Conservation (phyloP, 768 basidiomycete genomes). For the Tylopilus felleus region DNA sequence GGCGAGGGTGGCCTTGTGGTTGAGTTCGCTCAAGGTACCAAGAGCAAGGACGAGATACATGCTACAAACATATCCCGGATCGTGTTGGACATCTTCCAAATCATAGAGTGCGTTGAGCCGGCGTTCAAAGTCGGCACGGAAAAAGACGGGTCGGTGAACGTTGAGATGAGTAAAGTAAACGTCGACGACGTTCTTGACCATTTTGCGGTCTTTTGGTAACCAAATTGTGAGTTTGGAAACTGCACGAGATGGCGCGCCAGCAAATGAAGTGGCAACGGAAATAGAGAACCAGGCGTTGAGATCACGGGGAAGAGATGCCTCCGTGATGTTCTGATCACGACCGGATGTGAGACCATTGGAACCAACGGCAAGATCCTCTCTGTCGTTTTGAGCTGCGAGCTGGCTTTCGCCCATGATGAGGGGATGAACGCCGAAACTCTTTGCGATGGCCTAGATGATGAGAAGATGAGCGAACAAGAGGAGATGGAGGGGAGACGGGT, state of each 20-base stretch:
- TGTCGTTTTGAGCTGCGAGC: conserved; percentile 49
- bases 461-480: conserved; percentile 4
- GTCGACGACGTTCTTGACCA: conserved; percentile 59
- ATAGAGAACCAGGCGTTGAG: conserved; percentile 58
- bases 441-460: conserved; percentile 56
- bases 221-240: conserved; percentile 44
- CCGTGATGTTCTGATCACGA: conserved; percentile 57
- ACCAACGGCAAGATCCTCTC: conserved; percentile 76
- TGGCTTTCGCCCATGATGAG: conserved; percentile 65
- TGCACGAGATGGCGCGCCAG: conserved; percentile 17
- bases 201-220: conserved; percentile 74
- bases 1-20: conserved; percentile 58
- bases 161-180: conserved; percentile 79
- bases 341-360: conserved; percentile 67
- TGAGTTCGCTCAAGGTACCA: conserved; percentile 79
- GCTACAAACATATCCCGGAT: conserved; percentile 78
- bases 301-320: conserved; percentile 58
- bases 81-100: conserved; percentile 47
- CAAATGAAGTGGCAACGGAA: conserved; percentile 47
- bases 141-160: conserved; percentile 73
- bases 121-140: conserved; percentile 64
- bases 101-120: conserved; percentile 66
- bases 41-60: conserved; percentile 75
- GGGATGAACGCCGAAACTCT: conserved; percentile 73
- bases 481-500: neutral